A percentile compares a stretch with the other conserved stretches of the same genome.
phyloP scores from a whole-genome alignment of 2,329 filamentous ascomycete genomes.

The Fusarium incarnatum region DNA sequence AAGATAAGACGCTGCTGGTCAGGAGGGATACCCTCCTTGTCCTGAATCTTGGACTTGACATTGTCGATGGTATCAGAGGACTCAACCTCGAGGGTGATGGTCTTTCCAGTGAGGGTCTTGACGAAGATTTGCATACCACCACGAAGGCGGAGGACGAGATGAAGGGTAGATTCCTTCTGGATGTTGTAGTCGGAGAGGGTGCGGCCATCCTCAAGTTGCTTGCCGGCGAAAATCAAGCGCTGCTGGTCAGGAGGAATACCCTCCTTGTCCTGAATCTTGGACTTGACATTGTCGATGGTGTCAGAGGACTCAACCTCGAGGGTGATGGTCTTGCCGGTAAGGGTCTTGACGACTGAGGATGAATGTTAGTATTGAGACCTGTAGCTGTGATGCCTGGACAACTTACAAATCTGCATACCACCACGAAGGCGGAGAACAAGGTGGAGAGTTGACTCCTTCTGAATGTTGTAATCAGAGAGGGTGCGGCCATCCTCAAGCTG shows the following conservation, averaged over 20 bases:
- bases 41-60: conserved; percentile 93
- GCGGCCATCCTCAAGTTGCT: conserved; percentile 94
- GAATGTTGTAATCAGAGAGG: conserved; percentile 67
- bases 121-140: conserved; percentile 93
- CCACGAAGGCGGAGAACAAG: conserved; percentile 78
- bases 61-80: conserved; percentile 93
- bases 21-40: conserved; percentile 93
- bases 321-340: conserved; percentile 96
- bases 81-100: conserved; percentile 92
- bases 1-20: conserved; percentile 96
- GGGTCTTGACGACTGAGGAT: conserved; percentile 75
- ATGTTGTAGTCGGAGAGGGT: conserved; percentile 95
- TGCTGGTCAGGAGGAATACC: conserved; percentile 96
- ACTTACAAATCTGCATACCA: conserved; percentile 74
- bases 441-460: conserved; percentile 77
- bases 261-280: conserved; percentile 98
- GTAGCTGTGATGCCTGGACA: background rate
- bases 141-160: conserved; percentile 86
- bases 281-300: conserved; percentile 96
- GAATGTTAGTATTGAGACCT: conserved; percentile 28
- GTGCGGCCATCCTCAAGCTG: conserved; percentile 89
- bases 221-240: conserved; percentile 93
- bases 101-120: conserved; percentile 91
- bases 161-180: conserved; percentile 90
- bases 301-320: conserved; percentile 89